These are phyloP conservation scores for Solanum ahanhuiri DNA, from an alignment of 257 asterid genomes.

Conservation along the genomic window DNA sequence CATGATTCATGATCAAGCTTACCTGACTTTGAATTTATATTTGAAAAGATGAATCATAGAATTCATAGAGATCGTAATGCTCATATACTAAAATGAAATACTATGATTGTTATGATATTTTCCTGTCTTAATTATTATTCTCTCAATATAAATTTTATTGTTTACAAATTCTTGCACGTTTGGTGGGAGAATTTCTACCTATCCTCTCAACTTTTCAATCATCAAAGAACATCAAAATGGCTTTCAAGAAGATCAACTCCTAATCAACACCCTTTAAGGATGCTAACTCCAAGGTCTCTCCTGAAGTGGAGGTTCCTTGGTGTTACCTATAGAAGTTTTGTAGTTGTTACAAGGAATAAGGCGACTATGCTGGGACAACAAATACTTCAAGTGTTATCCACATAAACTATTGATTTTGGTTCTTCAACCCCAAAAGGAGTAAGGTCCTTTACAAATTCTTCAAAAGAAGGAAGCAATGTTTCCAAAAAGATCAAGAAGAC, in stretches of 20 bases:
- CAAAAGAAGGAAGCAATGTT: not conserved
- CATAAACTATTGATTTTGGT: not conserved
- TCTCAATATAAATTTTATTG: not conserved
- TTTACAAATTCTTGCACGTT: not conserved
- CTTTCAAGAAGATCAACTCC: not conserved
- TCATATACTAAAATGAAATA: too few relatives aligned
- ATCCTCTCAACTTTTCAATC: not conserved
- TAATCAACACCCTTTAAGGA: too few relatives aligned
- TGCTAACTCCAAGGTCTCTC: too few relatives aligned
- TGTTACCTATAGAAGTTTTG: not conserved
- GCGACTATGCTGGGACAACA: not conserved
- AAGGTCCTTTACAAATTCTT: not conserved
- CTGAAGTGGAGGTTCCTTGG: not conserved
- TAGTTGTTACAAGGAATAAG: not conserved
- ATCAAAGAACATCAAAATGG: not conserved
- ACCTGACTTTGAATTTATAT: too few relatives aligned
- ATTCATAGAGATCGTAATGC: too few relatives aligned
- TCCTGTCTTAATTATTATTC: not conserved
- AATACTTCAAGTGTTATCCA: not conserved
- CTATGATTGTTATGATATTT: not conserved
- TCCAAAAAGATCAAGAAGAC: not conserved
- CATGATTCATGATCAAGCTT: too few relatives aligned
- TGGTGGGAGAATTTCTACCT: not conserved
- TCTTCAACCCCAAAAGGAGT: not conserved
- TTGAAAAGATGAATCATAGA: too few relatives aligned